phyloP scores from a whole-genome alignment of 345 rosid genomes.

The Eucalyptus cladocalyx region DNA sequence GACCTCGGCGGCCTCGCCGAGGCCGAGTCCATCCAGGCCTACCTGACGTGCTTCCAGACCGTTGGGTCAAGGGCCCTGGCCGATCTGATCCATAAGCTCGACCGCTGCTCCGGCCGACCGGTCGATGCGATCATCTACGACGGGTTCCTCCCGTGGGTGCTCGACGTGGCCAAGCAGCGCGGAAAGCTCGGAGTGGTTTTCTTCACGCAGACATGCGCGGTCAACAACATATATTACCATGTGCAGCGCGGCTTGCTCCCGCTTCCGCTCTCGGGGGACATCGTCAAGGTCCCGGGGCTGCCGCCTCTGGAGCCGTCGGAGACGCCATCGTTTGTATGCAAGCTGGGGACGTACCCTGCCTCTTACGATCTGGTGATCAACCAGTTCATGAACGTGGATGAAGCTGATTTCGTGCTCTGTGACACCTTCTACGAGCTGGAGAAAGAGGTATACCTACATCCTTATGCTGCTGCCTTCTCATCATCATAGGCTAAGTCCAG shows the following conservation, averaged over 20 bases:
- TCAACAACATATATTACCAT: constrained; percentile 5
- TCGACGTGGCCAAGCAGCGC: constrained; percentile 18
- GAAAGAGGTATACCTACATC: not conserved
- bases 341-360: constrained; percentile 4
- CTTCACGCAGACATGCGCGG: constrained; percentile 23
- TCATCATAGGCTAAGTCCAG: not conserved
- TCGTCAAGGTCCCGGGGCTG: constrained; percentile 8
- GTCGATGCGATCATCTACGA: constrained; percentile 8
- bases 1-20: not conserved
- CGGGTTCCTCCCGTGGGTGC: constrained; percentile 13
- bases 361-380: not conserved
- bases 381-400: constrained; percentile 12
- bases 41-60: not conserved
- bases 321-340: constrained; percentile 8
- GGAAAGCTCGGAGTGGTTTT: constrained; percentile 8
- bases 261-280: not conserved
- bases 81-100: not conserved
- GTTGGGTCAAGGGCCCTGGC: constrained; percentile 3
- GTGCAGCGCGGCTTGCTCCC: not conserved
- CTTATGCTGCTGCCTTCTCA: not conserved
- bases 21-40: not conserved
- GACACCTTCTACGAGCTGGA: constrained; percentile 13
- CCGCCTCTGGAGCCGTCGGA: constrained; percentile 9
- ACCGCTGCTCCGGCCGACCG: not conserved
- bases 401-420: constrained; percentile 14